phyloP scores from a whole-genome alignment of 176 grass and related monocot genomes.

The Cocos nucifera region DNA sequence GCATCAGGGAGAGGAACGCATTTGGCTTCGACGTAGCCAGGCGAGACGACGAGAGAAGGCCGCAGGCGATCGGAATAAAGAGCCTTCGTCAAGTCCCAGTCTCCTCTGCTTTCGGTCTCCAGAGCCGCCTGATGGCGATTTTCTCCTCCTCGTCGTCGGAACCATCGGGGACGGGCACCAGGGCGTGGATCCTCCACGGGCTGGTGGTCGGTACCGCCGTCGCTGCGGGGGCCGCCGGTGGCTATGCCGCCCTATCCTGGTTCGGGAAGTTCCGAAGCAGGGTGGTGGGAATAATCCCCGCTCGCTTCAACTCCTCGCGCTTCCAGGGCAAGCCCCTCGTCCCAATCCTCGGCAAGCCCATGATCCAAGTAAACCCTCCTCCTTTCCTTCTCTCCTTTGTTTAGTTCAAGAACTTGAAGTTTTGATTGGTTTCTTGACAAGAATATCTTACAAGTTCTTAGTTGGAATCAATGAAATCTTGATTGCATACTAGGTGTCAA shows the following conservation, averaged over 20 bases:
- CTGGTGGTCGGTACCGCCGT: neutral
- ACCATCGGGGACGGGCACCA: neutral
- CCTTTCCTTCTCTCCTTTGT: neutral
- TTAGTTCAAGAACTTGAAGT: neutral
- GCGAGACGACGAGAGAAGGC: too few relatives aligned
- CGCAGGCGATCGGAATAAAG: too few relatives aligned
- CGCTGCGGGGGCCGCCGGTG: neutral
- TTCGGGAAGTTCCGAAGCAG: conserved; percentile 8
- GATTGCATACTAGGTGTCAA: too few relatives aligned
- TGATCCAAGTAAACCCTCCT: conserved; percentile 9
- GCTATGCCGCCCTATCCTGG: neutral
- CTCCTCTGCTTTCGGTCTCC: too few relatives aligned
- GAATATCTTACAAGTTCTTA: too few relatives aligned
- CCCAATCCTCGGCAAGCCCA: conserved; percentile 16
- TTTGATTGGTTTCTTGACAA: too few relatives aligned
- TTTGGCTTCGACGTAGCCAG: too few relatives aligned
- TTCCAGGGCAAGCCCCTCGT: conserved; percentile 14
- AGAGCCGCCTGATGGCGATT: neutral
- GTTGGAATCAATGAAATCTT: too few relatives aligned
- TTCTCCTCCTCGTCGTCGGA: neutral
- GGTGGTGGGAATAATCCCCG: conserved; percentile 14
- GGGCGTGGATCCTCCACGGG: neutral
- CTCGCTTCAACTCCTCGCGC: conserved; percentile 13
- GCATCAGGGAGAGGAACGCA: too few relatives aligned
- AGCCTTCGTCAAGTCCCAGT: too few relatives aligned